Base-by-base conservation (phyloP, 345 rosid species). In the Turritis glabra region DNA sequence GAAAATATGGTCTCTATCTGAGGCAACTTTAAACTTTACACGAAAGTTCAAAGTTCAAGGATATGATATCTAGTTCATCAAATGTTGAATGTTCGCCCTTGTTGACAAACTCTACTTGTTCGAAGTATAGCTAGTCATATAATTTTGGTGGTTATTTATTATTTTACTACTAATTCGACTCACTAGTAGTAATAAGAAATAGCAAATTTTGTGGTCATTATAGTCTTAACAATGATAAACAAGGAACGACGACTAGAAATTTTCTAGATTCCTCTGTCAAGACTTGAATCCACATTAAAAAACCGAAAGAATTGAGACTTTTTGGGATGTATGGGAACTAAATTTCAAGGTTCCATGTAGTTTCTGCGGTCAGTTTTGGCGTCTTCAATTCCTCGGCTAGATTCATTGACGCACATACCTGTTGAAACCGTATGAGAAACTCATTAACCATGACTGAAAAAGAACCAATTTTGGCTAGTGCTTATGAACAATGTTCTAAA, bases 351-450 rank as follows among this genome's bases (percentile, higher is more conserved):
- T 57, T 57, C 63, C 43, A 57, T 32, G 63, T 57, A 11, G 63
- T 57, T 33, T 57, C 26, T 33, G 63, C 63, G 0, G 43, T 57
- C 63, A 32, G 41, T 21, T 56, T 56, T 5, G 62, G 62, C 14
- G 62, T 10, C 41, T 56, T 56, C 62, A 32, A 17, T 30, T 56
- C 62, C 41, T 56, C 62, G 2, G 41, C 62, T 56, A 56, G 25
- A 56, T 56, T 56, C 62, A 56, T 56, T 2, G 62, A 56, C 10
- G 62, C 62, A 17, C 62, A 56, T 9, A 56, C 62, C 62, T 56
- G 3, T 56, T 32, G 8, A 18, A 30, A 17, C 38, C 0, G 7
- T 30, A 56, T 17, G 8, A n/a, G 2, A 56, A 8, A 32, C 41
- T 1, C 41, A 30, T 56, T 56, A 29, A 55, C 1, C 38, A 55